Conservation (phyloP, 2,329 filamentous ascomycete genomes). For the Phialemoniopsis sp. region DNA sequence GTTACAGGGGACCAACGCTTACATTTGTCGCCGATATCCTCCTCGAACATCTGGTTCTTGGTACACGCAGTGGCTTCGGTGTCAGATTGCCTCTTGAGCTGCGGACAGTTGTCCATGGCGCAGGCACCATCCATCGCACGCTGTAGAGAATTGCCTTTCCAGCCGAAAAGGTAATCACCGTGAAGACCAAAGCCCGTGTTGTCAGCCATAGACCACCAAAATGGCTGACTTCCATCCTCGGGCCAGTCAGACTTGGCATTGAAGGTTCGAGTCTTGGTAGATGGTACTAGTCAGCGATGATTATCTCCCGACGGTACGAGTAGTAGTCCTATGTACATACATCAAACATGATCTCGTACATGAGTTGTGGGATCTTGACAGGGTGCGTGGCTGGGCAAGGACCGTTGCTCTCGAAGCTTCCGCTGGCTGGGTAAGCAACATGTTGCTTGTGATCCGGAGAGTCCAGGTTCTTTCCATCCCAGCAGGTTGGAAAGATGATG, state of each 20-base stretch:
- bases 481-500: constrained; percentile 1
- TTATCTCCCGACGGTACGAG: too few species aligned
- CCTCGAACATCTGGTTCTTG: too few species aligned
- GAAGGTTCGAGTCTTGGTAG: constrained; percentile 21
- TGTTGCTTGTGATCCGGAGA: not conserved
- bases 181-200: constrained; percentile 29
- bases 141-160: constrained; percentile 36
- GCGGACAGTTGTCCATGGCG: constrained; percentile 17
- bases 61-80: too few species aligned
- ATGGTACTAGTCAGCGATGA: too few species aligned
- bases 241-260: constrained; percentile 30
- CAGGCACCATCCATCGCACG: constrained; percentile 31
- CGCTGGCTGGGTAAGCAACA: not conserved
- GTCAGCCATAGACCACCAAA: constrained; percentile 33
- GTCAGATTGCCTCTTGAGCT: constrained; percentile 22
- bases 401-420: not conserved
- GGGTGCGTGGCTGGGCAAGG: constrained; percentile 1
- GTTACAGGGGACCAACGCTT: too few species aligned
- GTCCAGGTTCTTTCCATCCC: too few species aligned
- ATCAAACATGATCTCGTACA: constrained; percentile 4
- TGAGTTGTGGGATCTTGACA: constrained; percentile 1
- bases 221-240: constrained; percentile 30
- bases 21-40: too few species aligned
- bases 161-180: constrained; percentile 38
- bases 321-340: too few species aligned